Percentiles rank a stretch among this genome's conserved stretches.
These are phyloP conservation scores for Lanzia echinophila DNA, from an alignment of 2,329 filamentous ascomycete genomes.

Conservation along the genomic window DNA sequence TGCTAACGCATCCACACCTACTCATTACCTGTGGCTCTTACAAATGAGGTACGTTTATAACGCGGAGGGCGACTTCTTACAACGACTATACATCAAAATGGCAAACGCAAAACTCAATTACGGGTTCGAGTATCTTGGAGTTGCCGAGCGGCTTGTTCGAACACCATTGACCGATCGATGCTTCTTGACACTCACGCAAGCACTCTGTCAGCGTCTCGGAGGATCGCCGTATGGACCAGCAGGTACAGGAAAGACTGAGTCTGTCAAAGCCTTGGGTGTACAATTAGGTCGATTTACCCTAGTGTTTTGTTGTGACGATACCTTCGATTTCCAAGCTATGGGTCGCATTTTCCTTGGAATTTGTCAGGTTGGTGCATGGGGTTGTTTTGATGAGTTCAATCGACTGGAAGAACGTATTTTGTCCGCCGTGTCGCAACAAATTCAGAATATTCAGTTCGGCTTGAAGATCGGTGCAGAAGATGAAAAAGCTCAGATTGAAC, in stretches of 20 bases:
- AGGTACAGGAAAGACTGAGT: constrained; percentile 98
- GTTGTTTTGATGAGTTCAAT: constrained; percentile 99
- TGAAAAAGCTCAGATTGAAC: constrained; percentile 81
- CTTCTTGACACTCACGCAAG: constrained; percentile 96
- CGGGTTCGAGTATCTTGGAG: constrained; percentile 95
- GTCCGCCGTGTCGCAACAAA: constrained; percentile 96
- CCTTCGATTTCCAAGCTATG: constrained; percentile 99
- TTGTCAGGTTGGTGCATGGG: constrained; percentile 98
- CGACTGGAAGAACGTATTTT: constrained; percentile 95
- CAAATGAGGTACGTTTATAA: constrained; percentile 96
- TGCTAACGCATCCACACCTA: constrained; percentile 64
- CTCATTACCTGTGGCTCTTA: constrained; percentile 86
- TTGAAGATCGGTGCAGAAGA: constrained; percentile 79
- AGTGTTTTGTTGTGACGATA: constrained; percentile 99
- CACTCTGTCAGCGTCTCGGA: constrained; percentile 87
- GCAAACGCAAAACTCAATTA: constrained; percentile 94
- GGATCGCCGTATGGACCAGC: constrained; percentile 96
- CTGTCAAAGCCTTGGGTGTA: constrained; percentile 93
- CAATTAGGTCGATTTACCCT: constrained; percentile 96
- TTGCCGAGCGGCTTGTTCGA: constrained; percentile 90
- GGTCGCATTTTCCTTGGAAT: constrained; percentile 98
- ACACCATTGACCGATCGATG: constrained; percentile 97
- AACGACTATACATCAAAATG: constrained; percentile 88
- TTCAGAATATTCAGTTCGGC: constrained; percentile 97
- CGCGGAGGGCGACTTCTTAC: constrained; percentile 70